Base-by-base conservation (phyloP, 768 basidiomycete species). In the Cytidiella melzeri region DNA sequence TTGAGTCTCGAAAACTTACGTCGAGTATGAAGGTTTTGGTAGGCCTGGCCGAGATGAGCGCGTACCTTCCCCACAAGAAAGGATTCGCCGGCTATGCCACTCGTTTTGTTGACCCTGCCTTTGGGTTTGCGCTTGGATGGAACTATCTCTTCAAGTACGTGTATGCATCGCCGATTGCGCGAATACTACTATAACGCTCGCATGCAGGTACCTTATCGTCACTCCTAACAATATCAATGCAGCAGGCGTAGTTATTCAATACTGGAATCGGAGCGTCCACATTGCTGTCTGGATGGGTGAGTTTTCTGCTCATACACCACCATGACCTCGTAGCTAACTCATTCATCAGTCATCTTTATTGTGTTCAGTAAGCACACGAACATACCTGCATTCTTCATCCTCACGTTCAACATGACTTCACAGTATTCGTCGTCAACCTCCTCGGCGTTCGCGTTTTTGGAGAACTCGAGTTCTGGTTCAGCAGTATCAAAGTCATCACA, bases 381-480 rank as follows among this genome's bases (percentile, higher is more conserved):
- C 15, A 27, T 3, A 41, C 21, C 18, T n/a, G n/a, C 12, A 18
- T 19, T 20, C 12, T 3, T 21, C 12, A 26, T 30, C n/a, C n/a
- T n/a, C n/a, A n/a, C n/a, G n/a, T n/a, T n/a, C n/a, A 57, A 19
- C 57, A 53, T 24, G 2, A 12, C 12, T 27, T 5, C 20, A 13
- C 48, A 81, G 76, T 83, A 47, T 75, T 79, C 52, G 12, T 69
- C 18, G 58, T 83, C 54, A 84, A 84, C 62, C 61, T 83, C 12
- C 69, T 84, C 37, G 82, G 81, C 38, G 75, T 86, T 19, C 75
- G 78, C 1, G 73, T 83, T 5, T 86, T 85, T 50, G 82, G 83
- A 45, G 83, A 87, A 60, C 66, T 84, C n/a, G 82, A 84, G 59
- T 85, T 84, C 64, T 84, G 82, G 81, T 76, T 78, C 57, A 83